Evolutionary conservation across 768 basidiomycete species (phyloP), one percentile per base, ranked within the genome.

Genomic region (Suillus spraguei): DNA sequence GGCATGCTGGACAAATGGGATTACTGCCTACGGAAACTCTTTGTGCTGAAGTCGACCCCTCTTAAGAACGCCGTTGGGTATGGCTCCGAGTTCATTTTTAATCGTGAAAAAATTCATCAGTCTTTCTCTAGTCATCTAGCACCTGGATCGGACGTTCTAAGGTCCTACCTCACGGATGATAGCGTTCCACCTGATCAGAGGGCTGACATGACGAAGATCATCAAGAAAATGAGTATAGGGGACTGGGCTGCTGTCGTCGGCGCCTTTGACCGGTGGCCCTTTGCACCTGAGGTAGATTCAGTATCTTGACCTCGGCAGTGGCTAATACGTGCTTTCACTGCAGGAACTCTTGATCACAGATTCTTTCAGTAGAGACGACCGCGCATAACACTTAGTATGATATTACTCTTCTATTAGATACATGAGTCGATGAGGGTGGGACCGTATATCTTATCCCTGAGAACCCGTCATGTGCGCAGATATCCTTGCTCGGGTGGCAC

Each of bases 231-330:
- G 72, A 78, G 79, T 5, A 65, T 89, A 6, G 69, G 78, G 0
- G 90, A 97, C 38, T 97, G 95, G 95, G 76, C 78, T 10, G 75
- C 82, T 36, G 66, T 99, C 28, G 78, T 92, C 4, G 81, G 87
- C 44, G 92, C 85, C 0, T 97, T 97, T 72, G 81, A 88, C 64
- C 80, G 85, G 1, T 99, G 96, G 96, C 89, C 94, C 1, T 99
- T 97, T 77, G 88, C 86, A 62, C 95, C 95, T 4, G 81, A 85
- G 69, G 94, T 94, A 60, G 35, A 75, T 58, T 24, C 14, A 9
- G 42, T 33, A 41, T 41, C 17, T 41, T 63, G 42, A 13, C 22
- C 16, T 28, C 16, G 5, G n/a, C 22, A 6, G 3, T n/a, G 9
- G 17, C 50, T 54, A 46, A 16, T 8, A 33, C 59, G 22, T 65